Conservation (phyloP, 441 rosid genomes). For the Arabidopsis lyrata region DNA sequence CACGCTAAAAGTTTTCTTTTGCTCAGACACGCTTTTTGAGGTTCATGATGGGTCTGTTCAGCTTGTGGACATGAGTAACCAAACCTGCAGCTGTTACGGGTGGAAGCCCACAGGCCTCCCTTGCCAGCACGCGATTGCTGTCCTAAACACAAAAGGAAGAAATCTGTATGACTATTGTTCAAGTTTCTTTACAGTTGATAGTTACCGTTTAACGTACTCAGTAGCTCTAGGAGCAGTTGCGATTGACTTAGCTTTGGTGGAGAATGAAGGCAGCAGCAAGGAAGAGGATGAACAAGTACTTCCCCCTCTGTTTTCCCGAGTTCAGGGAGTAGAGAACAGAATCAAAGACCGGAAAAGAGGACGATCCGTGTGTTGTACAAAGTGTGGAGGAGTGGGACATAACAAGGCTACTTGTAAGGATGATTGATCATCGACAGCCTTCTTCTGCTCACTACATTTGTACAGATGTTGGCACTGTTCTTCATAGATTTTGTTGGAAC, state of each 20-base stretch:
- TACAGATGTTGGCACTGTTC: slow-evolving; percentile 38
- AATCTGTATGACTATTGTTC: slow-evolving; percentile 75
- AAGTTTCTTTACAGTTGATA: slow-evolving; percentile 61
- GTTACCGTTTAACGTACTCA: slow-evolving; percentile 62
- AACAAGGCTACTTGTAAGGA: slow-evolving; percentile 88
- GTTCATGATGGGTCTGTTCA: slow-evolving; percentile 78
- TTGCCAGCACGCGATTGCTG: slow-evolving; percentile 89
- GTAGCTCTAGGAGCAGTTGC: slow-evolving; percentile 58
- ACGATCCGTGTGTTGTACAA: slow-evolving; percentile 68
- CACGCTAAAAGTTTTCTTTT: slow-evolving; percentile 66
- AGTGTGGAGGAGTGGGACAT: slow-evolving; percentile 86
- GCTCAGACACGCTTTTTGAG: slow-evolving; percentile 83
- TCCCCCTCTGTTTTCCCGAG: slow-evolving; percentile 76
- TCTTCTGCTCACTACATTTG: slow-evolving; percentile 33
- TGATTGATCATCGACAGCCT: slow-evolving; percentile 36
- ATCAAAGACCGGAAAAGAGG: slow-evolving; percentile 53
- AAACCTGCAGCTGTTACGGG: slow-evolving; percentile 72
- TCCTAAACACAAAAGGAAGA: slow-evolving; percentile 62
- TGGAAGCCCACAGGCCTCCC: slow-evolving; percentile 83
- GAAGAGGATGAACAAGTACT: slow-evolving; percentile 55
- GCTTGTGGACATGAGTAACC: slow-evolving; percentile 72
- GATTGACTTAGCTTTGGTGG: slow-evolving; percentile 28
- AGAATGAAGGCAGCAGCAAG: slow-evolving; percentile 47
- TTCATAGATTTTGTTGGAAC: slow-evolving; percentile 29
- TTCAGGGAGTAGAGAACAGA: slow-evolving; percentile 56